A percentile compares a stretch with the other conserved stretches of the same genome.
Conservation (phyloP, 2,329 filamentous ascomycete species). For the Claviceps digitariae region DNA sequence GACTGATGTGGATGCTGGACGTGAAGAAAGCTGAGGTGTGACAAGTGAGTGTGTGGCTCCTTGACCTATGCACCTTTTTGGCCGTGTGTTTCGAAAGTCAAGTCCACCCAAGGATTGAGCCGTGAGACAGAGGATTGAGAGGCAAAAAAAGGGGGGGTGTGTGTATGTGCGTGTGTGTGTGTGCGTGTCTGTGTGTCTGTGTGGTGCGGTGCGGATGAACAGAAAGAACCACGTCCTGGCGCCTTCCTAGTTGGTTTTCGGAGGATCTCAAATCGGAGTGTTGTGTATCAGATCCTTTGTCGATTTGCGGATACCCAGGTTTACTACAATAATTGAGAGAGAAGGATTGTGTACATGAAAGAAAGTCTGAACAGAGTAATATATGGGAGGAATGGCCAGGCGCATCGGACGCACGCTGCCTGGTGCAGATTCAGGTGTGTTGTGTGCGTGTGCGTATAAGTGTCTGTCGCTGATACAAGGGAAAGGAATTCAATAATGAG, state of each 20-base stretch:
- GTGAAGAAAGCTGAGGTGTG: not conserved
- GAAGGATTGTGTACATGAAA: not conserved
- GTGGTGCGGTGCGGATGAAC: not conserved
- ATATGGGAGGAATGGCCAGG: not conserved
- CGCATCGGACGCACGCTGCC: not conserved
- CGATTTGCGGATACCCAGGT: not conserved
- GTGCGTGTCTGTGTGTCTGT: too few species aligned
- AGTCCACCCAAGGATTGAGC: slow-evolving; percentile 3
- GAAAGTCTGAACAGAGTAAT: not conserved
- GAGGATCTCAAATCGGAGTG: not conserved
- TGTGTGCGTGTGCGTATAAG: not conserved
- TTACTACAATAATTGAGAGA: not conserved
- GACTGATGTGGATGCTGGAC: not conserved
- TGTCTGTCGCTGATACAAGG: slow-evolving; percentile 5
- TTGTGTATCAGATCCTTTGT: not conserved
- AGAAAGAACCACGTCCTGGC: not conserved
- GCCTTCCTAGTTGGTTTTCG: not conserved
- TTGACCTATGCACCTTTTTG: not conserved
- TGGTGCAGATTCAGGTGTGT: not conserved
- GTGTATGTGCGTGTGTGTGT: too few species aligned
- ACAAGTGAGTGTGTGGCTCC: not conserved
- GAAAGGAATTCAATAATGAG: slow-evolving; percentile 9
- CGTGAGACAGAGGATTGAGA: slow-evolving; percentile 6
- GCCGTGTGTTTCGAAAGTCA: slow-evolving; percentile 3
- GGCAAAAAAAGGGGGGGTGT: not conserved